phyloP scores from a whole-genome alignment of 2,329 filamentous ascomycete genomes.

The Clarireedia paspali region DNA sequence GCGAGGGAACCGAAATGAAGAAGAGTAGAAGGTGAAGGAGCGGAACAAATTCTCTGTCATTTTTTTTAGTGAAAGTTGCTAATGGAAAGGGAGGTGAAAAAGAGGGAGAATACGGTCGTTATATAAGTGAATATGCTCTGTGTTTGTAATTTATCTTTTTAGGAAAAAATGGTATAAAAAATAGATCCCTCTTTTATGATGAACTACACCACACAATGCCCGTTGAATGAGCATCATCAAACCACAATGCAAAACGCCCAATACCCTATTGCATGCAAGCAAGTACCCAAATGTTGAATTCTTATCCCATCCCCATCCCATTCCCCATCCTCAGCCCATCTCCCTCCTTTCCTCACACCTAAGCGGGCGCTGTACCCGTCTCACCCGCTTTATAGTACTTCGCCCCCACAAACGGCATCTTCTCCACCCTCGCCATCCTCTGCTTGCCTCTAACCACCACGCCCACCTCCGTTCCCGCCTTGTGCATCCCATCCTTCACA shows the following conservation, averaged over 20 bases:
- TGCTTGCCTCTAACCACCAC: slow-evolving; percentile 59
- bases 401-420: slow-evolving; percentile 64
- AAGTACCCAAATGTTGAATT: background rate
- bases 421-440: slow-evolving; percentile 56
- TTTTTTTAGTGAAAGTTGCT: too few relatives aligned
- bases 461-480: slow-evolving; percentile 58
- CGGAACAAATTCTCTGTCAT: too few relatives aligned
- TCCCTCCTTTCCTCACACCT: background rate
- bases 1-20: too few relatives aligned
- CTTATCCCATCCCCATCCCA: background rate
- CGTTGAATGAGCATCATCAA: background rate
- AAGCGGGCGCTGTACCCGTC: slow-evolving; percentile 2
- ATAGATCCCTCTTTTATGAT: background rate
- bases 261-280: background rate
- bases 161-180: too few relatives aligned
- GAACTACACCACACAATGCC: background rate
- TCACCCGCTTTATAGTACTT: slow-evolving; percentile 45
- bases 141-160: too few relatives aligned
- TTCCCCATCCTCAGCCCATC: background rate
- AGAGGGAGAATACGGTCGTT: too few relatives aligned
- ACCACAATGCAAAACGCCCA: background rate
- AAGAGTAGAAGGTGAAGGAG: too few relatives aligned
- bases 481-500: slow-evolving; percentile 59
- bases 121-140: too few relatives aligned
- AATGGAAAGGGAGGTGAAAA: too few relatives aligned